Conservation (phyloP, 768 basidiomycete genomes). For the Hygrocybe coccinea region DNA sequence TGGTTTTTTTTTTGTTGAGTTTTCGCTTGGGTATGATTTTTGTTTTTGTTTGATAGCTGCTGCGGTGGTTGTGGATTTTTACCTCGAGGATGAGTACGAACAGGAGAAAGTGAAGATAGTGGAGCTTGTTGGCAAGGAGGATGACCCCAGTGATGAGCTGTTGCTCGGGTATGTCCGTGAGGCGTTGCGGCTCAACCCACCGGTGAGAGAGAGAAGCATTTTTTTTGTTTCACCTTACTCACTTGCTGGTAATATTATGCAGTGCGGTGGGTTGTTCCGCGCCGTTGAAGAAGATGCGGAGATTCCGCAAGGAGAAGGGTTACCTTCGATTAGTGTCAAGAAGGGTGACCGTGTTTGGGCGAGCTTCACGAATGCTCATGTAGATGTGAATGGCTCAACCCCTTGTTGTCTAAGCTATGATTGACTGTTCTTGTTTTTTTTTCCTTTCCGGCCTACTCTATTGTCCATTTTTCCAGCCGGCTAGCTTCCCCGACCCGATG, state of each 20-base stretch:
- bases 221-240: background rate
- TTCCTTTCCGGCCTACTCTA: background rate
- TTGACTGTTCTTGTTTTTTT: background rate
- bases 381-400: slow-evolving; percentile 28
- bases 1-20: too few relatives aligned
- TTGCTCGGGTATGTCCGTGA: slow-evolving; percentile 49
- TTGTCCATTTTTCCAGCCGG: slow-evolving; percentile 24
- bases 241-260: slow-evolving; percentile 6
- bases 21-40: too few relatives aligned
- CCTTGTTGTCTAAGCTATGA: background rate
- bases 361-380: slow-evolving; percentile 42
- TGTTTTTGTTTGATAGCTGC: slow-evolving; percentile 26
- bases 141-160: slow-evolving; percentile 30
- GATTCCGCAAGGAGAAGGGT: slow-evolving; percentile 34
- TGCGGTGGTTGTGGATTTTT: slow-evolving; percentile 51
- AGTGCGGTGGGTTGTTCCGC: slow-evolving; percentile 42
- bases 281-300: slow-evolving; percentile 28
- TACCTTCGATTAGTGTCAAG: slow-evolving; percentile 33
- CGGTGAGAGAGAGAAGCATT: background rate
- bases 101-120: slow-evolving; percentile 38
- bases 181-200: slow-evolving; percentile 36
- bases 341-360: slow-evolving; percentile 39
- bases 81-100: slow-evolving; percentile 39
- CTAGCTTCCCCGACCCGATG: slow-evolving; percentile 39
- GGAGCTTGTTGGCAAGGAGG: slow-evolving; percentile 29